Evolutionary conservation across 352 stramenopile species (phyloP).

Genomic region (Plasmopara viticola): DNA sequence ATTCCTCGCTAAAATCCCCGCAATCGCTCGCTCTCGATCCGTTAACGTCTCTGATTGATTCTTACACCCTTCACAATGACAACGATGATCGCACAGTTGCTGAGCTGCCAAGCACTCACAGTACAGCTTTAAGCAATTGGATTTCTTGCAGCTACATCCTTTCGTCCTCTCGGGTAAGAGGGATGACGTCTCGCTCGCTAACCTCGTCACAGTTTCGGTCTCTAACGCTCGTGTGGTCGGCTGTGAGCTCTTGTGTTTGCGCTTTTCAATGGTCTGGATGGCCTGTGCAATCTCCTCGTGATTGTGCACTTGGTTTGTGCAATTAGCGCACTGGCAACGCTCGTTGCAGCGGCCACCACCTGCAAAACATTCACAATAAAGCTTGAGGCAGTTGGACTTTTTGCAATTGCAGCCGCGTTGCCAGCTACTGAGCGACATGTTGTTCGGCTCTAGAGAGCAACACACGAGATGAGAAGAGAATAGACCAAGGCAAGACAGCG

Average conservation of each 20-base stretch:
- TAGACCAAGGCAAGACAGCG: neutral
- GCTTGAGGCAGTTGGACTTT: slow-evolving; percentile 95
- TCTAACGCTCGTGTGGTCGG: slow-evolving; percentile 17
- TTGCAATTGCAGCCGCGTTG: slow-evolving; percentile 91
- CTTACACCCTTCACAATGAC: slow-evolving; percentile 81
- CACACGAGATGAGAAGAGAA: neutral
- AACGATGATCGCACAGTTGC: slow-evolving; percentile 59
- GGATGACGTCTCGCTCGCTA: neutral
- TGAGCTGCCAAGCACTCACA: slow-evolving; percentile 78
- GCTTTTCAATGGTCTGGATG: slow-evolving; percentile 47
- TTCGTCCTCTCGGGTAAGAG: slow-evolving; percentile 36
- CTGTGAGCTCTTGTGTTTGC: slow-evolving; percentile 41
- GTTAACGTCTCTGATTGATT: slow-evolving; percentile 48
- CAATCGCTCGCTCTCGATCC: slow-evolving; percentile 76
- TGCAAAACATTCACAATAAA: slow-evolving; percentile 85
- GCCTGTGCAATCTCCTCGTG: slow-evolving; percentile 47
- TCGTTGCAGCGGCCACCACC: slow-evolving; percentile 44
- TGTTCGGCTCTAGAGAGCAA: slow-evolving; percentile 5
- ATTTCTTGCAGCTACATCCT: slow-evolving; percentile 96
- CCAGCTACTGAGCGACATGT: slow-evolving; percentile 5
- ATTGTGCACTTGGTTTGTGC: slow-evolving; percentile 67
- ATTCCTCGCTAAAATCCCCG: slow-evolving; percentile 88
- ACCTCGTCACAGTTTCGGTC: neutral
- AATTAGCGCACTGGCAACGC: slow-evolving; percentile 67
- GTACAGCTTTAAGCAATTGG: slow-evolving; percentile 95